Evolutionary conservation across 2,329 filamentous ascomycete species (phyloP).

Genomic region (Hymenoscyphus linearis): DNA sequence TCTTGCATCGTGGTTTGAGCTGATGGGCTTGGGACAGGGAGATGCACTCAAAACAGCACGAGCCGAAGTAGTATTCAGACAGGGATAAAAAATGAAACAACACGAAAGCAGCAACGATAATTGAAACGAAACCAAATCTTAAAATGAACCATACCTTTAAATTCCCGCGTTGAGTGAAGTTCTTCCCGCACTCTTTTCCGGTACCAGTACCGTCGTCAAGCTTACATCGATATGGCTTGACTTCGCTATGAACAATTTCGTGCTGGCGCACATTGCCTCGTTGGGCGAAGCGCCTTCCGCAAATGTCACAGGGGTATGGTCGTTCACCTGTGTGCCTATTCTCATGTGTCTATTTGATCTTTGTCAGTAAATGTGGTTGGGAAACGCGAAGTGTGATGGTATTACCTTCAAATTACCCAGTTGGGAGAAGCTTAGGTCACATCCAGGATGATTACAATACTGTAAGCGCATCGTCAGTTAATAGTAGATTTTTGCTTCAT

Average conservation of each 20-base stretch:
- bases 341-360: conserved; percentile 64
- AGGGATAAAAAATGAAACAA: conserved; percentile 18
- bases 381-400: conserved; percentile 17
- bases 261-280: conserved; percentile 82
- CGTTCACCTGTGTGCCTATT: conserved; percentile 82
- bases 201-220: conserved; percentile 47
- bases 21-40: conserved; percentile 12
- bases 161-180: conserved; percentile 86
- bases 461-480: conserved; percentile 23
- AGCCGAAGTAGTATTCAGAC: conserved; percentile 7
- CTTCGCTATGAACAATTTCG: conserved; percentile 70
- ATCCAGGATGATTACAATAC: conserved; percentile 63
- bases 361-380: neutral
- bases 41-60: neutral
- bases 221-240: conserved; percentile 75
- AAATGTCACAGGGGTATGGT: conserved; percentile 74
- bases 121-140: conserved; percentile 1
- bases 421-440: conserved; percentile 79
- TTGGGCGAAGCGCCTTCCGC: conserved; percentile 79
- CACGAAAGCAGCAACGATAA: neutral
- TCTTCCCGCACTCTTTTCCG: conserved; percentile 64
- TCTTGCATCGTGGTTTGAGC: neutral
- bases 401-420: conserved; percentile 80
- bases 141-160: conserved; percentile 60
- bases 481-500: conserved; percentile 5